phyloP scores from a whole-genome alignment of 352 stramenopile species.

The Thraustochytrium striatum region DNA sequence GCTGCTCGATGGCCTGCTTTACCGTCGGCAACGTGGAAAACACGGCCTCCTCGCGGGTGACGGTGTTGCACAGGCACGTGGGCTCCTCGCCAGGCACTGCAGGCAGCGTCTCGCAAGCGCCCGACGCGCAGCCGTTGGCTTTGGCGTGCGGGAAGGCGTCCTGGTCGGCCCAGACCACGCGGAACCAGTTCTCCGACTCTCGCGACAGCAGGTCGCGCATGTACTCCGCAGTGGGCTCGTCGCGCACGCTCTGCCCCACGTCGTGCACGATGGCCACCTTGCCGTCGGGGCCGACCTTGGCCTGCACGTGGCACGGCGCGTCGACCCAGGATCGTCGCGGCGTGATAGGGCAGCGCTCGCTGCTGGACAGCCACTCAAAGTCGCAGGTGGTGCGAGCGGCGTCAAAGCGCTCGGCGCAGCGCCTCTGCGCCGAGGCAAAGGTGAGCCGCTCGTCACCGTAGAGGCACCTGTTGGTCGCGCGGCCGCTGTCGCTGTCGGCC shows the following conservation, averaged over 20 bases:
- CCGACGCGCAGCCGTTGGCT: neutral
- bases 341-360: neutral
- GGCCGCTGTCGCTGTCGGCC: neutral
- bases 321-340: neutral
- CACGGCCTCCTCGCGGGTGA: neutral
- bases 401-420: conserved; percentile 11
- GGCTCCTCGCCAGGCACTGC: neutral
- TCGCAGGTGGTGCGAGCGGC: neutral
- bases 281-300: neutral
- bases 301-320: neutral
- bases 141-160: neutral
- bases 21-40: neutral
- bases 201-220: neutral
- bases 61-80: neutral
- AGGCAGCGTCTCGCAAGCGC: neutral
- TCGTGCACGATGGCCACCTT: conserved; percentile 35
- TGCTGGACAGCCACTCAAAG: neutral
- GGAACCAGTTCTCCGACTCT: neutral
- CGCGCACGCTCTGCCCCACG: neutral
- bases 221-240: neutral
- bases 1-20: neutral
- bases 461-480: neutral
- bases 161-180: neutral
- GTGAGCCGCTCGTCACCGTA: conserved; percentile 43
- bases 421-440: neutral